Evolutionary conservation across 164 flowering plant species (phyloP).

Genomic region (Berberis vulgaris): DNA sequence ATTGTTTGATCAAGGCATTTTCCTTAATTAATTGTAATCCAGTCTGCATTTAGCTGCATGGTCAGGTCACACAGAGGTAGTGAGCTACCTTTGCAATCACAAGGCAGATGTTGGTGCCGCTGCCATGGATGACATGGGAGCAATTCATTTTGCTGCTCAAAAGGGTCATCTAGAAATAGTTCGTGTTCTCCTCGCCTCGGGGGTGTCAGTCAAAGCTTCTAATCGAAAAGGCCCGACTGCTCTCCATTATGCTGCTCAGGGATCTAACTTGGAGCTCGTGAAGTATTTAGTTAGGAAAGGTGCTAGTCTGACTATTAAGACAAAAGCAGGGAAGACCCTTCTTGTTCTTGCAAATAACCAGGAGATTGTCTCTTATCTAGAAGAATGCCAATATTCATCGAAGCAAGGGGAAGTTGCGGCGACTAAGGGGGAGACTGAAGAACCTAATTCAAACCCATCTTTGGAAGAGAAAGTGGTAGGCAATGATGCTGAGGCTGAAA

Average conservation of each 20-base stretch:
- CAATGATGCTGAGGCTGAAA: conserved; percentile 14
- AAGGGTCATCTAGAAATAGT: conserved; percentile 87
- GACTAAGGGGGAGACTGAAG: conserved; percentile 22
- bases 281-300: conserved; percentile 80
- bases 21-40: background rate
- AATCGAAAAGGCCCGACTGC: conserved; percentile 88
- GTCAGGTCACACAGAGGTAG: conserved; percentile 77
- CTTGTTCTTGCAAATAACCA: conserved; percentile 56
- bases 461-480: conserved; percentile 11
- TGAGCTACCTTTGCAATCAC: conserved; percentile 66
- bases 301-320: conserved; percentile 40
- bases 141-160: conserved; percentile 92
- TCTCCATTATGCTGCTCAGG: conserved; percentile 88
- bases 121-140: conserved; percentile 97
- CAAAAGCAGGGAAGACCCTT: conserved; percentile 80
- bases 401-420: conserved; percentile 16
- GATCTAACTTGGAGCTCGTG: conserved; percentile 63
- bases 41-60: conserved; percentile 97
- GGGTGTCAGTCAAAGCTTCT: conserved; percentile 62
- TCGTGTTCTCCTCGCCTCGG: conserved; percentile 45
- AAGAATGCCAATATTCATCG: conserved; percentile 28
- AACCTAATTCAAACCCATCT: conserved; percentile 17
- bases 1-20: too few species aligned
- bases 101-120: conserved; percentile 95
- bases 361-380: conserved; percentile 43